Evolutionary conservation across 1,284 basidiomycete genomes (phyloP), one percentile per base, ranked within the genome.

Genomic region (Malassezia cuniculi): DNA sequence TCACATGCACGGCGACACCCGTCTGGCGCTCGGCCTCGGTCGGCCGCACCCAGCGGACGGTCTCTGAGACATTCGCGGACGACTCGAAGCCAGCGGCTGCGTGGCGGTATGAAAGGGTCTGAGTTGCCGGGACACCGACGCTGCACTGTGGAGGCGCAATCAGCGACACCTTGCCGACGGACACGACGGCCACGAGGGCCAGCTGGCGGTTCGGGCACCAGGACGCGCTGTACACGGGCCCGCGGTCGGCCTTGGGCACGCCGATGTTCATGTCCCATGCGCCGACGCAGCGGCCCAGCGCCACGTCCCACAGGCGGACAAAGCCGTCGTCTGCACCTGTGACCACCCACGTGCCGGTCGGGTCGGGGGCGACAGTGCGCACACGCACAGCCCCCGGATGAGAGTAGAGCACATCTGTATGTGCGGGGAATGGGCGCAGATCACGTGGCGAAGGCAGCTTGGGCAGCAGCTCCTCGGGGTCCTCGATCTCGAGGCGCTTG

Each of bases 361-460:
- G 83, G 60, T 87, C 89, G 33, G 85, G 70, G 43, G 79, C 80
- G 31, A 86, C 66, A 48, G 79, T 81, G 41, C 90, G 75, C 27
- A 81, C 81, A 18, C 82, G 76, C 10, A 72, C 70, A 27, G 68
- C 66, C 28, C 75, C 74, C 2, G 76, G 72, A 66, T 86, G 89
- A 14, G 71, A 59, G 56, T 86, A 81, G 51, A 74, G 73, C 34
- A 95, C 73, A 31, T 80, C 79, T 47, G 75, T 76, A 55, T 85
- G 83, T 43, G 78, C 83, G 2, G 93, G 93, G 81, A 95, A 99
- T 2, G 93, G 93, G 44, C 81, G 79, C 37, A 99, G 72, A 61
- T 85, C 90, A 60, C 74, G 81, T 12, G 90, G 89, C 51, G 81
- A 82, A 0, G 93, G 93, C n/a, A 99, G 73, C 70, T 94, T 89